Base-by-base conservation (phyloP, 805 yeast genomes). In the Ogataea siamensis region DNA sequence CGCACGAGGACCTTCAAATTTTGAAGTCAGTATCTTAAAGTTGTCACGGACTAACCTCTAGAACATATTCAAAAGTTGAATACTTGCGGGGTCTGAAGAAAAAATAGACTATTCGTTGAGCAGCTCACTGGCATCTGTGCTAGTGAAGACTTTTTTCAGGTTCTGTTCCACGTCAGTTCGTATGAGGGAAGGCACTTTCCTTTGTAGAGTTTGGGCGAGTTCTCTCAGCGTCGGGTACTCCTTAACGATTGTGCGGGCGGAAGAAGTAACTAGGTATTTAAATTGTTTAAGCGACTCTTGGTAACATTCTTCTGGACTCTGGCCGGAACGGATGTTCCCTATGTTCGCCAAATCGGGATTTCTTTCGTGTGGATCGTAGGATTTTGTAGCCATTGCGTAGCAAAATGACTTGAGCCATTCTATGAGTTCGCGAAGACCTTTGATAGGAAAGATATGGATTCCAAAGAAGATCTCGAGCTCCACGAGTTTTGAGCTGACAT, bases 401-500 rank as follows among this genome's bases (percentile, higher is more conserved):
- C 84, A 64, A 45, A 80, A 69, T 11, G 80, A 71, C 31, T 66
- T 71, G 11, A 81, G 51, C 78, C 86, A 78, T 4, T 61, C 67
- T 1, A 67, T 39, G 1, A 73, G 58, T 34, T 79, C 85, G 32
- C 57, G 66, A 5, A 53, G 51, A 31, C 66, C 74, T 58, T 65
- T 68, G 2, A 73, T 67, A 11, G 70, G 73, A 47, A 78, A 77
- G 1, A 79, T 54, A 45, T 76, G 77, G 14, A 75, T 56, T 3
- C 71, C 70, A 47, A 66, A 48, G 21, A 63, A 49, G 5, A 80
- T 58, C 54, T 79, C 80, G 7, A 73, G 57, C 24, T 66, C 65
- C 10, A 70, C 57, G 1, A 78, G 42, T 5, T 68, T 51, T 10
- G 58, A 28, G 22, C 37, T 39, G 24, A 43, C 37, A 12, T 40